Conservation (phyloP, 2,329 filamentous ascomycete genomes). For the Trichoderma pleuroti region DNA sequence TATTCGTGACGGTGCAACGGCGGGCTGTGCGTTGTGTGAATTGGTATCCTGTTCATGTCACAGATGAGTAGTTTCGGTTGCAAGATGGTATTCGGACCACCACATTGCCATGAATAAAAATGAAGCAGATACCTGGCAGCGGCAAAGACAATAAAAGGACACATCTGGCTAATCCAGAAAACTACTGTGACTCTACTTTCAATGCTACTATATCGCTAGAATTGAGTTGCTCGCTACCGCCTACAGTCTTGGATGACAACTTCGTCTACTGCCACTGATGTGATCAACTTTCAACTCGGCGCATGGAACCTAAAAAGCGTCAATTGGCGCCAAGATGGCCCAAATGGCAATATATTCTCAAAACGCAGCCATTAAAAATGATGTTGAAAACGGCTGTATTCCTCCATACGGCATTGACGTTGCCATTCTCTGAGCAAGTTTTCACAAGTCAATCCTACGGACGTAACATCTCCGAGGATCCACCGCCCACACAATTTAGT, state of each 20-base stretch:
- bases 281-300: neutral
- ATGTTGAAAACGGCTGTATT: neutral
- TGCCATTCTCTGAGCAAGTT: neutral
- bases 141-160: neutral
- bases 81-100: neutral
- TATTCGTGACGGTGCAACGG: neutral
- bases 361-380: neutral
- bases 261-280: neutral
- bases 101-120: neutral
- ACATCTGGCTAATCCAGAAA: neutral
- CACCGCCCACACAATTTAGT: constrained; percentile 11
- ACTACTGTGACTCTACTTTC: neutral
- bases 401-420: neutral
- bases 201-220: neutral
- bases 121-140: neutral
- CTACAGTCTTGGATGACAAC: neutral
- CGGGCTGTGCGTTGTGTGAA: neutral
- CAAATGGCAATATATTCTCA: neutral
- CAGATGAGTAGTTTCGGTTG: neutral
- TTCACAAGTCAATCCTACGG: neutral
- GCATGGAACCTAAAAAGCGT: neutral
- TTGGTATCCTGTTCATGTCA: neutral
- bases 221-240: neutral
- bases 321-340: accelerated
- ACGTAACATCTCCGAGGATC: constrained; percentile 4